Conservation (phyloP, 164 flowering plant genomes). For the Paratinospora sagittata region DNA sequence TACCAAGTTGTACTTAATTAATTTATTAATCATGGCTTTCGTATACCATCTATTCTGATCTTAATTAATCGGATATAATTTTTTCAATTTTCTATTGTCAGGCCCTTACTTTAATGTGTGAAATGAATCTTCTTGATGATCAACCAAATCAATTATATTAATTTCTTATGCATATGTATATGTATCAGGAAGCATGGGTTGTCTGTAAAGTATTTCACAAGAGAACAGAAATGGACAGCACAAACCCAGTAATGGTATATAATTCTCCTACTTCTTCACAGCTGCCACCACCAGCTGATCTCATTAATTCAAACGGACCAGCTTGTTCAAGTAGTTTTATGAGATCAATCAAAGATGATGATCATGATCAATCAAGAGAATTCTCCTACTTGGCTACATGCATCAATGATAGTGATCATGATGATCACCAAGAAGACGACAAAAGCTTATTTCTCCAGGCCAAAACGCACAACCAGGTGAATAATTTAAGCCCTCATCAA, state of each 20-base stretch:
- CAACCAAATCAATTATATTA: no score
- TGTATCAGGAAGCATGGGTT: constrained; percentile 2
- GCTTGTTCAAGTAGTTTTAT: neutral
- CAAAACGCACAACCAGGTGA: neutral
- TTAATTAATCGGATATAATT: neutral
- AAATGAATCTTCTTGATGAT: no score
- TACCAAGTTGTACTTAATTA: constrained; percentile 3
- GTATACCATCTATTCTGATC: neutral
- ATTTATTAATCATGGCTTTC: neutral
- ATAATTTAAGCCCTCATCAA: neutral
- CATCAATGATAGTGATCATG: no score
- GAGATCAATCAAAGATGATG: neutral
- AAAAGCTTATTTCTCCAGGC: neutral
- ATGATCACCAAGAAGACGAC: neutral
- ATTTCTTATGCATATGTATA: no score
- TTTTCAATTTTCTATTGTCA: no score
- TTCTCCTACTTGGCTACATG: neutral
- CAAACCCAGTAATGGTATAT: neutral
- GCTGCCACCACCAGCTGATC: neutral
- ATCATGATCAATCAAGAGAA: no score
- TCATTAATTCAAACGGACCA: neutral
- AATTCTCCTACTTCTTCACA: neutral
- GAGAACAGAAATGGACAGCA: neutral
- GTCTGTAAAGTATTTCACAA: constrained; percentile 2
- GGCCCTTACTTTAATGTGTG: no score